Base-by-base conservation (phyloP, 768 basidiomycete genomes). In the Tubosaeta sp. region DNA sequence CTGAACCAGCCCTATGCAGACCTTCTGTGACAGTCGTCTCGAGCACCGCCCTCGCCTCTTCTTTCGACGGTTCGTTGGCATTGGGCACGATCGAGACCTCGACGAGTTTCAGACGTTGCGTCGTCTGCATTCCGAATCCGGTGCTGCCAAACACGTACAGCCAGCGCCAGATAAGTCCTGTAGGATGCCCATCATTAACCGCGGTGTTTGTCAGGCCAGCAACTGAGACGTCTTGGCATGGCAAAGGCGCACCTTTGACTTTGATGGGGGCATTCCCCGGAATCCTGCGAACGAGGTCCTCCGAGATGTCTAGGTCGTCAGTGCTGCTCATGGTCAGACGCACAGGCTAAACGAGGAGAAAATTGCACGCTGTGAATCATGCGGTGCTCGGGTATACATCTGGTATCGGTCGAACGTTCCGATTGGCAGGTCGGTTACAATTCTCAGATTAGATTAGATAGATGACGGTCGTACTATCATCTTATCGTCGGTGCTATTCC, bases 11-110 rank as follows among this genome's bases (percentile, higher is more conserved):
- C 29, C 14, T 6, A 7, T 21, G 58, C 66, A 41, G 50, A 80
- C 80, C 78, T 65, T 71, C 63, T 0, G 68, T 74, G 44, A 79
- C 77, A 11, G 70, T 68, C 45, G 72, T 62, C 56, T 79, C 75
- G 39, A 69, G 65, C 4, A 73, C 67, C 41, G 77, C 68, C 39
- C 63, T 69, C 13, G 68, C 71, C 51, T 74, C 73, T 24, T 61
- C 62, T 54, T 59, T 72, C 38, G 51, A 6, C 0, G 66, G 63
- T 47, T 77, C 73, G n/a, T 73, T 67, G 3, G 56, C 50, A 30
- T 67, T 73, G 13, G 69, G 56, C 4, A 65, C 44, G 35, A 78
- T 56, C 30, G 74, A 75, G 3, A 78, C 71, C 31, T 79, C 77
- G 30, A 54, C 51, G 13, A 70, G 54, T 8, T 64, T 43, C 44